Evolutionary conservation across 2,329 filamentous ascomycete genomes (phyloP), one percentile per base, ranked within the genome.

Genomic region (Pochonia chlamydosporia): DNA sequence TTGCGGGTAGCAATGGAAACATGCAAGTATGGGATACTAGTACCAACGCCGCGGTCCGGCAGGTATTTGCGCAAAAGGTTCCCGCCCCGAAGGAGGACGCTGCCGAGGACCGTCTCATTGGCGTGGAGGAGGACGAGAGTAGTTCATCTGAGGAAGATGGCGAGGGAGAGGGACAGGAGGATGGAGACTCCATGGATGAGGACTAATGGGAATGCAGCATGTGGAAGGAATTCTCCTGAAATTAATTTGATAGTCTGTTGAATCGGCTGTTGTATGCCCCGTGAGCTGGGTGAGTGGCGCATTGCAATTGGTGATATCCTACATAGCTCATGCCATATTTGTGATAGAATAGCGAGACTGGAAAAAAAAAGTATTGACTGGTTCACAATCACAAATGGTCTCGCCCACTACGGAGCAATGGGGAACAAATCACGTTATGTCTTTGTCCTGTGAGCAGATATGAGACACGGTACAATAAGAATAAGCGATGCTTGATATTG

Each of bases 21-120:
- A 83, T 97, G 62, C 88, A 95, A 64, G 84, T 99, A 45, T 99
- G 93, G 93, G 92, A 97, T 67, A 96, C 93, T 20, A 81, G 89
- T 65, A 99, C 93, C 48, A 99, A 99, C 64, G 81, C 81, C 13
- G 85, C 87, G 23, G 89, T 99, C 26, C 81, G 93, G 49, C 79
- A 85, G 53, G 84, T 86, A 2, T 99, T 99, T 70, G 89, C 87
- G 2, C 30, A 81, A 73, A 59, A 84, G 81, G 59, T 73, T 9
- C 67, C 68, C 49, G 76, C 92, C 48, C 76, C 59, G 54, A 63
- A 74, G 52, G 69, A 74, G 6, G 80, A 80, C 42, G 81, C 75
- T 14, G 81, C 83, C 21, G 77, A 81, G 64, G 92, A 99, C 67
- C 80, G 88, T 48, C 72, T 93, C 41, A 81, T 97, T 5, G 87